These are phyloP conservation scores for Syzygium oleosum DNA, from an alignment of 345 rosid species.

Conservation along the genomic window DNA sequence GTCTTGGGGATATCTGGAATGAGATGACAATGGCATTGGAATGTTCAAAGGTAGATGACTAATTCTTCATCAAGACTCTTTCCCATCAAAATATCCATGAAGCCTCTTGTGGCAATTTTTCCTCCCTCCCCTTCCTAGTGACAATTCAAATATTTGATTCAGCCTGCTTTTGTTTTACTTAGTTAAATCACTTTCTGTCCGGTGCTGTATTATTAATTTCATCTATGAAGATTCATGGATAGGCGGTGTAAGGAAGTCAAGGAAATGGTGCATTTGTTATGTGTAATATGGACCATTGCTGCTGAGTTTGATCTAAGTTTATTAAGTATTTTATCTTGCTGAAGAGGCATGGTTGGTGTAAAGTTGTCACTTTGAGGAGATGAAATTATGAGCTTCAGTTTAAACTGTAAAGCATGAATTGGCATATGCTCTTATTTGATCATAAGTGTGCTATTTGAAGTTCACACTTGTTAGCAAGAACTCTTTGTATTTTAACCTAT, in stretches of 20 bases:
- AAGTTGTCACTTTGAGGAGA: not conserved
- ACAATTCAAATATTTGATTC: not conserved
- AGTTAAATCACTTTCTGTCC: not conserved
- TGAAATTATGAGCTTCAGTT: not conserved
- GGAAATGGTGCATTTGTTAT: not conserved
- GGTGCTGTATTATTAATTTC: not conserved
- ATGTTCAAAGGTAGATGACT: slow-evolving; percentile 48
- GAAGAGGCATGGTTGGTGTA: not conserved
- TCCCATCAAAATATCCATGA: not conserved
- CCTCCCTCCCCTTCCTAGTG: not conserved
- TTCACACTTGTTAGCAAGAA: not conserved
- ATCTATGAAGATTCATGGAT: not conserved
- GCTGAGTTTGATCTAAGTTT: not conserved
- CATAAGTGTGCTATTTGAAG: not conserved
- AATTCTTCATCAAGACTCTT: not conserved
- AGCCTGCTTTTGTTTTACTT: not conserved
- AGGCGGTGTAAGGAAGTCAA: not conserved
- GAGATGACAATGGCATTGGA: slow-evolving; percentile 72
- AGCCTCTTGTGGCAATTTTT: not conserved
- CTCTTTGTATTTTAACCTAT: not conserved
- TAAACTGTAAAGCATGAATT: not conserved
- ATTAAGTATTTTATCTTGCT: not conserved
- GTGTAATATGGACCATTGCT: not conserved
- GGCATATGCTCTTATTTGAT: not conserved
- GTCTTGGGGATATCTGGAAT: slow-evolving; percentile 78